Evolutionary conservation across 2,329 filamentous ascomycete species (phyloP).

Genomic region (Teratosphaeria gauchensis): DNA sequence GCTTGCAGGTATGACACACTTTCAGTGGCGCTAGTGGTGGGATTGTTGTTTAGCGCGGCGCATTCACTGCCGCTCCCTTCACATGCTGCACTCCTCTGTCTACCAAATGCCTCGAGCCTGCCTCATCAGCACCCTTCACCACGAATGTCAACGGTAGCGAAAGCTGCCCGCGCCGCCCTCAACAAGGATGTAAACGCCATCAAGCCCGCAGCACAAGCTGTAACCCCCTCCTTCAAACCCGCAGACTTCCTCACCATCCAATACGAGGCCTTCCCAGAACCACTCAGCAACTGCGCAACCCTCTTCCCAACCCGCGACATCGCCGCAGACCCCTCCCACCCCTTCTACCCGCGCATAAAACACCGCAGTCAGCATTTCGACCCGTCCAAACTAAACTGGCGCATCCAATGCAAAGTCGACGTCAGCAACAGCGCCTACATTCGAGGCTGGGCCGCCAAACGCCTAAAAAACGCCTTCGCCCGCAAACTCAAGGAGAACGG

Average conservation of each 20-base stretch:
- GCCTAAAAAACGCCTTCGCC: slow-evolving; percentile 25
- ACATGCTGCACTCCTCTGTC: neutral
- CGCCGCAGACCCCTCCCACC: slow-evolving; percentile 17
- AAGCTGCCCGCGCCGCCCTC: no score
- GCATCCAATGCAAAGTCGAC: slow-evolving; percentile 26
- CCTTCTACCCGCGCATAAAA: slow-evolving; percentile 25
- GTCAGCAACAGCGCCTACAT: slow-evolving; percentile 34
- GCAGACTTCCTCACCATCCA: slow-evolving; percentile 8
- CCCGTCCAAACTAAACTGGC: slow-evolving; percentile 40
- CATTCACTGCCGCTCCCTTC: neutral
- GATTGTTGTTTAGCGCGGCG: neutral
- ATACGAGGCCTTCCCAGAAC: slow-evolving; percentile 12
- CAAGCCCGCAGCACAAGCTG: neutral
- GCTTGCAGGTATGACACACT: neutral
- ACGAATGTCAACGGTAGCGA: neutral
- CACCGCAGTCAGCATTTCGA: slow-evolving; percentile 16
- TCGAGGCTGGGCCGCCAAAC: slow-evolving; percentile 36
- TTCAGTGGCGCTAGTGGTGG: neutral
- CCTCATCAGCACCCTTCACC: neutral
- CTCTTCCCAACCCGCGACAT: slow-evolving; percentile 14
- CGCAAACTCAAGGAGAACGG: neutral
- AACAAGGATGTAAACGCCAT: neutral
- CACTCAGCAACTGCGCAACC: slow-evolving; percentile 19
- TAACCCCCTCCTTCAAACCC: neutral
- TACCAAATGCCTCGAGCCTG: neutral